Evolutionary conservation across 1,139 yeast genomes (phyloP), one percentile per base, ranked within the genome.

Genomic region (Saccharomycopsis crataegensis): DNA sequence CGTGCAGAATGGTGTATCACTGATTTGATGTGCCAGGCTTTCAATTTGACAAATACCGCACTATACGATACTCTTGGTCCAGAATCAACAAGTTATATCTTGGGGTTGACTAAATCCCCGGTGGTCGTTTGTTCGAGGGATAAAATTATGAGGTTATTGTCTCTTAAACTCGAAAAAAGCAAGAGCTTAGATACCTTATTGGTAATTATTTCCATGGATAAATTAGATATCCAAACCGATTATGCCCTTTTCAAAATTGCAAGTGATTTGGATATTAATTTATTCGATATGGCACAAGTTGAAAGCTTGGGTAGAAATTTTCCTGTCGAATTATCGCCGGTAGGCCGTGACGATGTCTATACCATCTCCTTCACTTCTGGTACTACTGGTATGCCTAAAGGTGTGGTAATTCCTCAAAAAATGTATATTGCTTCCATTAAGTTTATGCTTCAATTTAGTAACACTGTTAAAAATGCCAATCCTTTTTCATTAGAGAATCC

Each of bases 321-420:
- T 60, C 78, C 78, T 4, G 63, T 71, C 8, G 71, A 74, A 0
- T 73, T 73, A 50, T 66, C 70, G 42, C 77, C 79, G 7, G 86
- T 90, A 14, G 66, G 63, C 0, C 77, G 82, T 1, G 76, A 79
- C 6, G 75, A 83, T 41, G 59, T 75, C 16, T 79, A 80, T 60
- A 83, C 91, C 50, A 80, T 86, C 58, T 81, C 86, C 46, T 86
- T 85, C 67, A 86, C 95, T 12, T 82, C 90, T 7, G 91, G 91
- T 38, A 83, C 91, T 31, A 83, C 91, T 3, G 90, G 90, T 16
- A 66, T 73, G 54, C 91, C 91, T 16, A 85, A 85, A 66, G 91
- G 91, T 48, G 91, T 82, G n/a, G 77, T 79, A 38, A 69, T 84
- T 60, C 71, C 79, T 7, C 88, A 85, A 55, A 66, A 67, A 44